A percentile compares a stretch with the other conserved stretches of the same genome.
These are phyloP conservation scores for Geotrichum cucujoidarum DNA, from an alignment of 1,139 yeast genomes.

Conservation along the genomic window DNA sequence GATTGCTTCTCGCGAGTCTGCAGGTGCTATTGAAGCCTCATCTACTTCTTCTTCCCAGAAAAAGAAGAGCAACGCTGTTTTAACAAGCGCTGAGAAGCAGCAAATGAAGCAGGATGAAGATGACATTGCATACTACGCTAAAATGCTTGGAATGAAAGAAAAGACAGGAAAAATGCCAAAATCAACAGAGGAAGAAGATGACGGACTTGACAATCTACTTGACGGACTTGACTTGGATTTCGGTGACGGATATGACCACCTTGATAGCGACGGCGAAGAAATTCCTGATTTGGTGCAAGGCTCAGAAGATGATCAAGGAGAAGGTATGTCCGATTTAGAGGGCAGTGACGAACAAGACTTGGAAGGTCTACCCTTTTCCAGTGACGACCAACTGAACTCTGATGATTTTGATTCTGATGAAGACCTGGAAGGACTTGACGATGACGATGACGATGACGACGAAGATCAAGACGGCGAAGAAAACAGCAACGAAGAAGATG, in stretches of 20 bases:
- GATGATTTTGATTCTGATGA: conserved; percentile 41
- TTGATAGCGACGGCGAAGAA: conserved; percentile 23
- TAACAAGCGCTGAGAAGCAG: conserved; percentile 17
- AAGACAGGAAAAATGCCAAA: conserved; percentile 35
- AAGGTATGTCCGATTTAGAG: conserved; percentile 13
- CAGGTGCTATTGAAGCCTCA: background rate
- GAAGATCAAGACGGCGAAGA: conserved; percentile 26
- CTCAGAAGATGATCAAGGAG: background rate
- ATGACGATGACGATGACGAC: conserved; percentile 29
- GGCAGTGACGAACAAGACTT: conserved; percentile 1
- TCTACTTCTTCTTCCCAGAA: background rate
- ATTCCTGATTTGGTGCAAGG: conserved; percentile 15
- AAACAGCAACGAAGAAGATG: conserved; percentile 26
- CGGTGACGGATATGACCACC: conserved; percentile 43
- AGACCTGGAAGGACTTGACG: conserved; percentile 25
- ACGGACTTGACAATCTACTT: conserved; percentile 63
- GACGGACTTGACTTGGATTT: conserved; percentile 66
- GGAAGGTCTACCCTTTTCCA: conserved; percentile 36
- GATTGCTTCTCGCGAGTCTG: conserved; percentile 7
- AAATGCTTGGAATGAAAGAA: conserved; percentile 66
- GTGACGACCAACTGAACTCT: conserved; percentile 47
- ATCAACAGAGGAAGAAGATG: conserved; percentile 52
- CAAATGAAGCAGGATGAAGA: conserved; percentile 49
- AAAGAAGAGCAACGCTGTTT: conserved; percentile 14
- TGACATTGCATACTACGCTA: conserved; percentile 79